Conservation (phyloP, 768 basidiomycete genomes). For the Termitomyces sp. region DNA sequence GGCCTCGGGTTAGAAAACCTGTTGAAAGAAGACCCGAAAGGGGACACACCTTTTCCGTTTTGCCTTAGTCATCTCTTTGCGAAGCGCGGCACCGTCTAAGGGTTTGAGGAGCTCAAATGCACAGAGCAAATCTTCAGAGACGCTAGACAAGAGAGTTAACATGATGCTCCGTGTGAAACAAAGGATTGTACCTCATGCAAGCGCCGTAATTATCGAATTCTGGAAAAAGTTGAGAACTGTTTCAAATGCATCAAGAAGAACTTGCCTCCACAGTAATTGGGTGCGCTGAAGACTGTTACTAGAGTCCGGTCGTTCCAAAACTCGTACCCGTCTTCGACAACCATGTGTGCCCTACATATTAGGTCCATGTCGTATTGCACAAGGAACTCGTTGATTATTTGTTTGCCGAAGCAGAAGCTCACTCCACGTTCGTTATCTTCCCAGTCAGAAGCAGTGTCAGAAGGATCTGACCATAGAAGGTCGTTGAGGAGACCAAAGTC, state of each 20-base stretch:
- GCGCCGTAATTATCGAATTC: conserved; percentile 96
- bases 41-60: conserved; percentile 81
- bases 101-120: conserved; percentile 98
- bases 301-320: conserved; percentile 99
- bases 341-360: conserved; percentile 99
- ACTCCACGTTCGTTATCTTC: conserved; percentile 99
- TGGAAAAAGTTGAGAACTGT: conserved; percentile 23
- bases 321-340: conserved; percentile 98
- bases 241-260: conserved; percentile 16
- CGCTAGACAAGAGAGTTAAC: conserved; percentile 39
- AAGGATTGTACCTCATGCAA: conserved; percentile 73
- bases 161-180: conserved; percentile 1
- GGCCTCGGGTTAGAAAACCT: background rate
- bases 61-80: conserved; percentile 98
- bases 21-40: background rate
- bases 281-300: conserved; percentile 98
- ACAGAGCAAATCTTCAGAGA: conserved; percentile 95
- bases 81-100: conserved; percentile 86
- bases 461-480: conserved; percentile 96
- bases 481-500: conserved; percentile 98
- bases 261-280: conserved; percentile 94
- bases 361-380: conserved; percentile 97
- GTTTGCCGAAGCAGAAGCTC: conserved; percentile 98
- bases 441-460: conserved; percentile 97
- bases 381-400: conserved; percentile 94